These are phyloP conservation scores for Aspergillus kassunensis DNA, from an alignment of 495 filamentous ascomycete genomes.

Conservation along the genomic window DNA sequence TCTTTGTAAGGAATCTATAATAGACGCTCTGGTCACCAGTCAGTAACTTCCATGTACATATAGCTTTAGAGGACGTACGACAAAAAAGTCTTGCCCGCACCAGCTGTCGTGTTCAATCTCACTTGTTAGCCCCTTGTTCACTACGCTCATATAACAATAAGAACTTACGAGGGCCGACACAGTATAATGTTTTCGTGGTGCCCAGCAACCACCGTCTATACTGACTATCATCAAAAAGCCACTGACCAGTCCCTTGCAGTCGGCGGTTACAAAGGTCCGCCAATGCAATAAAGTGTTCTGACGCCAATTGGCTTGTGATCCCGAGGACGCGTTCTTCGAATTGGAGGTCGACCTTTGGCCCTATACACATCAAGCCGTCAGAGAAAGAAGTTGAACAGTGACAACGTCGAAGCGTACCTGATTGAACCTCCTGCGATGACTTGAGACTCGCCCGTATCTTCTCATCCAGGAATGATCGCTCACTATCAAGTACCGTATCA, in stretches of 20 bases:
- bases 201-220: constrained; percentile 29
- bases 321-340: constrained; percentile 20
- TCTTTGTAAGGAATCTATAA: constrained; percentile 28
- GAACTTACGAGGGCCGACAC: constrained; percentile 28
- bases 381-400: neutral
- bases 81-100: constrained; percentile 35
- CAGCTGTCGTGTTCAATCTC: constrained; percentile 18
- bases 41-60: no score
- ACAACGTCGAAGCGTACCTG: constrained; percentile 19
- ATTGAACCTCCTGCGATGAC: constrained; percentile 20
- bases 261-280: constrained; percentile 31
- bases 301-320: constrained; percentile 18
- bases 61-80: constrained; percentile 26
- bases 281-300: constrained; percentile 24
- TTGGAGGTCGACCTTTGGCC: constrained; percentile 9
- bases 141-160: no score
- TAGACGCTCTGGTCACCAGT: constrained; percentile 16
- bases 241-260: constrained; percentile 24
- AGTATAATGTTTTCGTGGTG: constrained; percentile 25
- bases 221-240: constrained; percentile 26
- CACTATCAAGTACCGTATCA: constrained; percentile 5
- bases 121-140: neutral
- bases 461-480: constrained; percentile 18
- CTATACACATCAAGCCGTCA: neutral
- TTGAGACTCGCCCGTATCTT: constrained; percentile 16